Evolutionary conservation across 805 yeast genomes (phyloP), one percentile per base, ranked within the genome.

Genomic region (Sugiyamaella mastotermitis): DNA sequence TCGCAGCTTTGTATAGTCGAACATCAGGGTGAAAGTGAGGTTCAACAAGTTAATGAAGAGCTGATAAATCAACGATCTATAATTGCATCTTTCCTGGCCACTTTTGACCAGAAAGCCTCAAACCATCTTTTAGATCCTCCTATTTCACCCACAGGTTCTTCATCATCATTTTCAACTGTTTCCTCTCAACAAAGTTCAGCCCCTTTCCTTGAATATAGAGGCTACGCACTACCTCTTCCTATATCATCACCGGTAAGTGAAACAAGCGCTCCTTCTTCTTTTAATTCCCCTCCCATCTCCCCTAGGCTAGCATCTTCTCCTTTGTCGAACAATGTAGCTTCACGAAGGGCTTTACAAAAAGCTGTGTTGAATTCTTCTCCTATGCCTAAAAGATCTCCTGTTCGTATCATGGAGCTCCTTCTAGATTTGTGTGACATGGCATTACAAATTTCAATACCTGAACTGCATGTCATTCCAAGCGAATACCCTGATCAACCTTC

Each of bases 1-100:
- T 80, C 90, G 1, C 92, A 87, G 53, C 64, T 83, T 33, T 92
- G 99, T 52, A 67, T 83, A 20, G 73, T 84, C 24, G 97, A 88
- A 57, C 95, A 87, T 60, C 73, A 78, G 51, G 74, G 83, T 8
- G 87, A 80, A 52, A 87, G 86, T 48, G 78, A 79, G 23, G 76
- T 90, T 7, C 84, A 82, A 52, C 49, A 69, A 24, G 65, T 78
- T 32, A 95, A 90, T 48, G 97, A 92, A 49, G 67, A 71, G 14
- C 64, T 90, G 3, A 61, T 72, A 3, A 96, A 88, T 38, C 95
- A 85, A 39, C 68, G 72, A 18, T 70, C 68, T 7, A 52, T 74
- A 13, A 64, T 86, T 3, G 43, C 45, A 9, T 30, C 40, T 1
- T 38, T 55, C 13, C 31, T 52, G 6, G 47, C 60, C 50, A 57